Evolutionary conservation across 1,139 yeast species (phyloP).

Genomic region (Hanseniaspora gamundiae): DNA sequence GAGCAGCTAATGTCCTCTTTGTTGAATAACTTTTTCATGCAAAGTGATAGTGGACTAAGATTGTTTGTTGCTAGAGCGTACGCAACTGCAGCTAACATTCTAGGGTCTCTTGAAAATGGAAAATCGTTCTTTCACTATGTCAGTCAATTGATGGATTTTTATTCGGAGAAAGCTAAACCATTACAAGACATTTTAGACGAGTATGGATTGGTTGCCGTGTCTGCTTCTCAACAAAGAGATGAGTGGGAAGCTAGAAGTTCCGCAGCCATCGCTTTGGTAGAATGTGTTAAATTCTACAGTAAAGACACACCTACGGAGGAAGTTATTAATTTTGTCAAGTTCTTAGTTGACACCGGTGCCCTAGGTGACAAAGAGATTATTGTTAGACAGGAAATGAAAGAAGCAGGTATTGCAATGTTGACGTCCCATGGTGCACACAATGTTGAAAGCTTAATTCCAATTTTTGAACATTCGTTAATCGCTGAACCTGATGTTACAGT

Average conservation of each 20-base stretch:
- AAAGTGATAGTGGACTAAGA: constrained; percentile 50
- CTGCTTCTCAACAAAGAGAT: constrained; percentile 50
- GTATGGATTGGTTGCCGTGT: constrained; percentile 64
- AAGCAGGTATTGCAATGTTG: constrained; percentile 73
- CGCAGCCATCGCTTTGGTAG: constrained; percentile 53
- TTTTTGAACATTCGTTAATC: constrained; percentile 47
- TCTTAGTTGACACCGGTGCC: constrained; percentile 49
- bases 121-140: constrained; percentile 29
- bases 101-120: constrained; percentile 18
- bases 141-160: constrained; percentile 38
- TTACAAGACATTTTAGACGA: constrained; percentile 67
- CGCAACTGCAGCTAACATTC: constrained; percentile 34
- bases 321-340: constrained; percentile 41
- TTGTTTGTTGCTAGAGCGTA: constrained; percentile 54
- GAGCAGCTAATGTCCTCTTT: constrained; percentile 35
- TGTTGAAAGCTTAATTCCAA: constrained; percentile 62
- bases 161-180: constrained; percentile 52
- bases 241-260: constrained; percentile 82
- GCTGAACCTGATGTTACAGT: constrained; percentile 45
- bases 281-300: constrained; percentile 40
- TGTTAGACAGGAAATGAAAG: constrained; percentile 75
- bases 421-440: constrained; percentile 48
- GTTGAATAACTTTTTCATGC: constrained; percentile 35
- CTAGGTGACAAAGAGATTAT: constrained; percentile 61
- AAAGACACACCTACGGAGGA: constrained; percentile 16